Conservation (phyloP, 73 alveolate genomes). For the Tetrahymena borealis region DNA sequence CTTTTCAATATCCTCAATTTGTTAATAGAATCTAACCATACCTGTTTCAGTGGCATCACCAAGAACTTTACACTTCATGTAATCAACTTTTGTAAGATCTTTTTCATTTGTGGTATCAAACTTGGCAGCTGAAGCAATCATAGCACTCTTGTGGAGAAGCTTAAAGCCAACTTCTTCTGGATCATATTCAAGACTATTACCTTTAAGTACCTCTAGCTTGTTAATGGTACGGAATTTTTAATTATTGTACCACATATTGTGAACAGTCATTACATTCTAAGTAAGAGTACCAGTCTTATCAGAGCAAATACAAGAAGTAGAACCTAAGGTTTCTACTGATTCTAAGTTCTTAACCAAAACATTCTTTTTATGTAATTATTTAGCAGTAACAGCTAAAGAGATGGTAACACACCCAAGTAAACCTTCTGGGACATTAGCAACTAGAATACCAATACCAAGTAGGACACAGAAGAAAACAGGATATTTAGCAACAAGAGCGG, state of each 20-base stretch:
- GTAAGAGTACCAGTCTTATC: constrained; percentile 87
- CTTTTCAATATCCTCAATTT: background rate
- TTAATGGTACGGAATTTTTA: background rate
- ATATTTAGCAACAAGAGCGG: constrained; percentile 38
- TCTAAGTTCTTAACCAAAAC: constrained; percentile 75
- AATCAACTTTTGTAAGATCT: background rate
- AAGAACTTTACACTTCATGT: background rate
- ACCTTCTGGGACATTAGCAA: constrained; percentile 51
- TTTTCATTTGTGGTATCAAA: background rate
- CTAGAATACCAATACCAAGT: constrained; percentile 32
- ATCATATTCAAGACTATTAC: background rate
- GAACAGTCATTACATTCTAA: constrained; percentile 59
- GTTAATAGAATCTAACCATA: constrained; percentile 2
- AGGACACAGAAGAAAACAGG: background rate
- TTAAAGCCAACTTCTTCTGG: constrained; percentile 10
- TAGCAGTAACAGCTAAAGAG: constrained; percentile 57
- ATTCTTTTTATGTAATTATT: constrained; percentile 45
- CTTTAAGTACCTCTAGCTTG: background rate
- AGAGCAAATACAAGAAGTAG: constrained; percentile 82
- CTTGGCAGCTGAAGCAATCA: constrained; percentile 13
- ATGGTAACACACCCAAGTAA: constrained; percentile 53
- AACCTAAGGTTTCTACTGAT: constrained; percentile 77
- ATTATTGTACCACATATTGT: constrained; percentile 22
- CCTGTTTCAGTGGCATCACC: constrained; percentile 33
- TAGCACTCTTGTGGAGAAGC: constrained; percentile 2